phyloP scores from a whole-genome alignment of 23 red algal genomes.

The Gracilaria domingensis region DNA sequence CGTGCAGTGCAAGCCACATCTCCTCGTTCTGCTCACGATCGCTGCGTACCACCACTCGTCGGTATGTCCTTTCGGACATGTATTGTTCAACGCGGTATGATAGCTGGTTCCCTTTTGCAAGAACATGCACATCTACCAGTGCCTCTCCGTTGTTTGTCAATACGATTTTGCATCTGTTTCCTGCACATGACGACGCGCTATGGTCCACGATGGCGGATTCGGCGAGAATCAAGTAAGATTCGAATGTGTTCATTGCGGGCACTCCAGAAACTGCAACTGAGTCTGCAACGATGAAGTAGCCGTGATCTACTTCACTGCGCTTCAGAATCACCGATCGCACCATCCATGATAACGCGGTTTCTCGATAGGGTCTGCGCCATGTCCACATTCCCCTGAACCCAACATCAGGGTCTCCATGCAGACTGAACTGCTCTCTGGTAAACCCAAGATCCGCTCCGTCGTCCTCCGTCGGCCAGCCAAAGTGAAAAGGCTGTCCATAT shows the following conservation, averaged over 20 bases:
- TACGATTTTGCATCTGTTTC: slow-evolving; percentile 15
- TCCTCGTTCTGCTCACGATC: slow-evolving; percentile 12
- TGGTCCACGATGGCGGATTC: slow-evolving; percentile 17
- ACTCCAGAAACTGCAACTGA: slow-evolving; percentile 25
- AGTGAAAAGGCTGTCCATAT: slow-evolving; percentile 33
- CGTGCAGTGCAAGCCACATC: slow-evolving; percentile 34
- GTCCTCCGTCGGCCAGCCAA: slow-evolving; percentile 60
- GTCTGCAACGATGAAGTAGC: slow-evolving; percentile 58
- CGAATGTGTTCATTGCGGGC: slow-evolving; percentile 28
- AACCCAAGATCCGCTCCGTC: slow-evolving; percentile 62
- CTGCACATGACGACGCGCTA: slow-evolving; percentile 23
- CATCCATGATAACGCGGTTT: not conserved
- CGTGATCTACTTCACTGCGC: slow-evolving; percentile 16
- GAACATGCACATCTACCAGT: slow-evolving; percentile 45
- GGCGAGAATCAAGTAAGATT: slow-evolving; percentile 64
- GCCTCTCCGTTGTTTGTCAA: not conserved
- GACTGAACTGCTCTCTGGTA: slow-evolving; percentile 31
- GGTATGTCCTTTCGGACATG: slow-evolving; percentile 36
- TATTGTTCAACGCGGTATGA: slow-evolving; percentile 38
- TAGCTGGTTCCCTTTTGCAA: slow-evolving; percentile 4
- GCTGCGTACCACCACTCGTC: slow-evolving; percentile 47
- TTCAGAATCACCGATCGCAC: slow-evolving; percentile 40
- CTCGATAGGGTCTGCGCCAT: slow-evolving; percentile 56
- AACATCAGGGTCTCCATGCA: slow-evolving; percentile 50
- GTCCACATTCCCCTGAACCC: slow-evolving; percentile 74